Evolutionary conservation across 1,284 basidiomycete species (phyloP).

Genomic region (Ceratobasidium sp.): DNA sequence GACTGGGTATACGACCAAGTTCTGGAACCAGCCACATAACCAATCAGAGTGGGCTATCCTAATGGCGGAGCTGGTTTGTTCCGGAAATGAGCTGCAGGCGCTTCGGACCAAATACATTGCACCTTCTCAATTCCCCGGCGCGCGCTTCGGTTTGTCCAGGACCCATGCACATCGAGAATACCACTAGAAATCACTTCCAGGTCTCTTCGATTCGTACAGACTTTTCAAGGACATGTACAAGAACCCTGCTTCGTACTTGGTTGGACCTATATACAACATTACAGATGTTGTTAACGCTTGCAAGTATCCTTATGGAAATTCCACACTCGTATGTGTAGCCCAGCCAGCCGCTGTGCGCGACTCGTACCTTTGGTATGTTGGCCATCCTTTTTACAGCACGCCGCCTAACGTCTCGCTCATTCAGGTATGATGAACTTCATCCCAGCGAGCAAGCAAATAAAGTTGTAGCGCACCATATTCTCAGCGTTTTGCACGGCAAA

Average conservation of each 20-base stretch:
- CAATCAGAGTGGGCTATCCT: conserved; percentile 58
- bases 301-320: conserved; percentile 49
- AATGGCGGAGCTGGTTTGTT: conserved; percentile 57
- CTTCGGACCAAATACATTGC: conserved; percentile 56
- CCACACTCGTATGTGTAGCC: conserved; percentile 50
- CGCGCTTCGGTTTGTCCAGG: conserved; percentile 57
- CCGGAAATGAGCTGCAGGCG: conserved; percentile 57
- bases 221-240: conserved; percentile 39
- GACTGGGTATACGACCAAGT: conserved; percentile 58
- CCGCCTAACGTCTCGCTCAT: too few relatives aligned
- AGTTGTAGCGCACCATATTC: conserved; percentile 20
- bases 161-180: conserved; percentile 57
- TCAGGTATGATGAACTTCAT: conserved; percentile 34
- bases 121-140: conserved; percentile 55
- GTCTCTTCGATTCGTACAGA: conserved; percentile 52
- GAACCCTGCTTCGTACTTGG: conserved; percentile 17
- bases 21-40: conserved; percentile 58
- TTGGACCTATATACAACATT: conserved; percentile 27
- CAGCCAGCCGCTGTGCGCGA: conserved; percentile 28
- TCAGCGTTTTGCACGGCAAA: conserved; percentile 7
- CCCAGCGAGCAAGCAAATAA: conserved; percentile 21
- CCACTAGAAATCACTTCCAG: conserved; percentile 48
- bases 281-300: conserved; percentile 2
- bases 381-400: neutral
- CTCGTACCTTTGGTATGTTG: conserved; percentile 44